Base-by-base conservation (phyloP, 345 rosid species). In the Cardamine occulta region DNA sequence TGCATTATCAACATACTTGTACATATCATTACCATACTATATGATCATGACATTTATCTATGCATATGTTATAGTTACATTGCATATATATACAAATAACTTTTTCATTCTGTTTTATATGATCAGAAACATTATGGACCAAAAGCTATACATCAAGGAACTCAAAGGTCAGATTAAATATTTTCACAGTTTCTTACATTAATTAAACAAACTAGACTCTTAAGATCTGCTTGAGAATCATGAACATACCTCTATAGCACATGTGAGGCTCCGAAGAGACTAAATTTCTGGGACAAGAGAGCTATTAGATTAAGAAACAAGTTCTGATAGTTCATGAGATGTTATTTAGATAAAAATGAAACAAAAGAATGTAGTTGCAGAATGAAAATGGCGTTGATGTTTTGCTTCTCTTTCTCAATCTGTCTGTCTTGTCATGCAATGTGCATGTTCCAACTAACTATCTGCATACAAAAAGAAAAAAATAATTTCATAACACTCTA, bases 321-420 rank as follows among this genome's bases (percentile, higher is more conserved):
- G 70, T 68, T 42, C n/a, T 76, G 70, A 40, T 53, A 52, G 34
- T 14, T 61, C 31, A 42, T 15, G 80, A 55, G 45, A 56, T 54
- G 66, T 63, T 57, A 65, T 64, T 14, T 64, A 77, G 56, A 77
- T 48, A 29, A 64, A 21, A 26, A 57, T 28, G 48, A 65, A 56
- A 34, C 40, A 65, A 61, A 63, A 72, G 73, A 71, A 34, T 60
- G 68, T 32, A 75, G 79, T 68, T 75, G 69, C 63, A 19, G 66
- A 77, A 70, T 34, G 80, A 26, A 28, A 77, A 70, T 28, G 51
- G 80, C 72, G 66, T 70, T 77, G 51, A 77, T 70, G 75, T 55
- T 70, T 77, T 45, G 75, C 80, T 77, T 63, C 75, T 77, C 80
- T 70, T 58, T 76, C 80, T 76, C 70, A 70, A 57, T 77, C 44